Evolutionary conservation across 805 yeast genomes (phyloP).

Genomic region (Tetrapisispora phaffii): DNA sequence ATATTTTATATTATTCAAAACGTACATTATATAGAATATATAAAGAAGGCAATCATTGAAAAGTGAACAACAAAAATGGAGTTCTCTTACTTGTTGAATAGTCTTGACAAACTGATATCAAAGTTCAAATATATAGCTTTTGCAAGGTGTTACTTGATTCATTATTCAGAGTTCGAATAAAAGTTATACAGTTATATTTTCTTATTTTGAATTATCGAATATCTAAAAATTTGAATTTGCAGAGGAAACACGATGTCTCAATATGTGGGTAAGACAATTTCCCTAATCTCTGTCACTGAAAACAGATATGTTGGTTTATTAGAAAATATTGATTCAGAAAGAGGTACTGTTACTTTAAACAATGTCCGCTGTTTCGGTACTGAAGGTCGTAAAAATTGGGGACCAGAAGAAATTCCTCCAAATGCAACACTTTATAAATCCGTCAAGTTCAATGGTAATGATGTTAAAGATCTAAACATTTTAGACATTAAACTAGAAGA

Average conservation of each 20-base stretch:
- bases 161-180: too few species aligned
- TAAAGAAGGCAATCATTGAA: too few species aligned
- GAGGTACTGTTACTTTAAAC: conserved; percentile 76
- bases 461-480: conserved; percentile 81
- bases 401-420: conserved; percentile 60
- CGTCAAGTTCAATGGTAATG: conserved; percentile 82
- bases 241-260: conserved; percentile 62
- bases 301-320: conserved; percentile 78
- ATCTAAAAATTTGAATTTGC: neutral
- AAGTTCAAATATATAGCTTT: too few species aligned
- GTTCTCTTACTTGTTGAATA: too few species aligned
- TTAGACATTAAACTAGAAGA: conserved; percentile 61
- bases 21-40: too few species aligned
- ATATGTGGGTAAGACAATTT: conserved; percentile 71
- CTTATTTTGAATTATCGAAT: too few species aligned
- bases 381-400: conserved; percentile 74
- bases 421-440: conserved; percentile 59
- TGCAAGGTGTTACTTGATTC: too few species aligned
- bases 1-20: too few species aligned
- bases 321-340: conserved; percentile 79
- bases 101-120: too few species aligned
- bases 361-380: conserved; percentile 82
- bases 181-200: too few species aligned
- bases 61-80: too few species aligned
- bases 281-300: conserved; percentile 24